Evolutionary conservation across 345 rosid species (phyloP), one percentile per base, ranked within the genome.

Genomic region (Euphorbia tirucalli): DNA sequence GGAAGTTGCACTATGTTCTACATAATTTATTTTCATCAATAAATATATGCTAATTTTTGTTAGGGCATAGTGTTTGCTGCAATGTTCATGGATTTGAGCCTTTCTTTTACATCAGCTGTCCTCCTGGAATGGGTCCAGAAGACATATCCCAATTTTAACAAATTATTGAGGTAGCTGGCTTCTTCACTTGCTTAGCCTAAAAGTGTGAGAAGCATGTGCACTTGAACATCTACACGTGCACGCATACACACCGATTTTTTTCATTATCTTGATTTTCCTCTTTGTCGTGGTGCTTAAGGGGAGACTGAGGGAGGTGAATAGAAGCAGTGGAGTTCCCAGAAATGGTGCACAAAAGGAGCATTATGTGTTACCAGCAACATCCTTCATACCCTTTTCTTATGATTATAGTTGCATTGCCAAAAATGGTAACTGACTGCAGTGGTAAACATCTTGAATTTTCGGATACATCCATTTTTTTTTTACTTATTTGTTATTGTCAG

Each of bases 31-130:
- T 28, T 10, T 14, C 30, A 28, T 16, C 32, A 31, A 31, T 9
- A 25, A 14, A 58, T 58, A 35, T 21, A 55, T 32, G 6, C 3
- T 18, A 6, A 50, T 2, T 69, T 62, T 44, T 35, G 21, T 71
- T 78, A 92, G 99, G 99, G 48, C 89, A 89, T 60, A 95, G 97
- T 81, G 97, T 95, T 60, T 95, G 97, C 82, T 95, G 97, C 85
- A 74, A 74, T 71, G 97, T 89, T 73, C 99, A 95, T 84, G 97
- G 99, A 37, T 95, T 95, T 71, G 96, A 95, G 86, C 99, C 97
- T 0, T 95, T 92, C 83, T 90, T 95, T 80, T 95, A 92, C 76
- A 88, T 92, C 67, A 82, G 85, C 73, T 90, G 97, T 77, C 97
- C 96, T 78, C 82, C 81, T 3, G 99, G 97, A 72, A 92, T 92